Conservation (phyloP, 345 rosid genomes). For the Erodium maritimum region DNA sequence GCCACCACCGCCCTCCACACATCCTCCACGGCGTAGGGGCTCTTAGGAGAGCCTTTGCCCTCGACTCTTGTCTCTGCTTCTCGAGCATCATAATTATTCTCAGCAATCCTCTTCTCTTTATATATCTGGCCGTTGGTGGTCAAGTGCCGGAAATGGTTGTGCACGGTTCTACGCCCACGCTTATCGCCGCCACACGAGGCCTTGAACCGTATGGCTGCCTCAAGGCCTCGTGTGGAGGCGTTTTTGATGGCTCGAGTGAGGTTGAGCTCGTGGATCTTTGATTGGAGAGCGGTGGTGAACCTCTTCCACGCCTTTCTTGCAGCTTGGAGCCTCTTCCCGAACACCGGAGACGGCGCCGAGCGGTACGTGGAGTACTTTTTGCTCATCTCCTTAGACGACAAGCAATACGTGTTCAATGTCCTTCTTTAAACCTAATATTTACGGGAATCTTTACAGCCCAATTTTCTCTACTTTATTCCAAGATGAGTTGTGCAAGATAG, state of each 20-base stretch:
- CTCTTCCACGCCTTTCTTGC: constrained; percentile 53
- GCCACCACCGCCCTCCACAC: constrained; percentile 73
- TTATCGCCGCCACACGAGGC: background rate
- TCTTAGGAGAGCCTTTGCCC: background rate
- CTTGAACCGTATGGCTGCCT: constrained; percentile 16
- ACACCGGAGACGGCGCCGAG: too few relatives aligned
- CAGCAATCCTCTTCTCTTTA: constrained; percentile 2
- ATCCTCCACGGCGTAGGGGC: constrained; percentile 48
- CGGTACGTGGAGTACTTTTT: too few relatives aligned
- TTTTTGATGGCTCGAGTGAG: constrained; percentile 26
- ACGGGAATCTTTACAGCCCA: too few relatives aligned
- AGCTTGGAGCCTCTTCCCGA: constrained; percentile 44
- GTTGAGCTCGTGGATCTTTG: constrained; percentile 34
- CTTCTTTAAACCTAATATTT: too few relatives aligned
- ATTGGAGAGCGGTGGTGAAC: constrained; percentile 28
- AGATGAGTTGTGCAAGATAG: too few relatives aligned
- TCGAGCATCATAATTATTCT: constrained; percentile 19
- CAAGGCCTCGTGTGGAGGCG: constrained; percentile 31
- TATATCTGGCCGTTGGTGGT: constrained; percentile 34
- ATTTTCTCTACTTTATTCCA: too few relatives aligned
- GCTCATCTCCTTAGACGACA: too few relatives aligned
- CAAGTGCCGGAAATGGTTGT: constrained; percentile 16
- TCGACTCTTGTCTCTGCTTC: background rate
- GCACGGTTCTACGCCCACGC: background rate
- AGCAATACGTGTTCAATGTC: too few relatives aligned